Base-by-base conservation (phyloP, 345 rosid genomes). In the Pelargonium nanum region DNA sequence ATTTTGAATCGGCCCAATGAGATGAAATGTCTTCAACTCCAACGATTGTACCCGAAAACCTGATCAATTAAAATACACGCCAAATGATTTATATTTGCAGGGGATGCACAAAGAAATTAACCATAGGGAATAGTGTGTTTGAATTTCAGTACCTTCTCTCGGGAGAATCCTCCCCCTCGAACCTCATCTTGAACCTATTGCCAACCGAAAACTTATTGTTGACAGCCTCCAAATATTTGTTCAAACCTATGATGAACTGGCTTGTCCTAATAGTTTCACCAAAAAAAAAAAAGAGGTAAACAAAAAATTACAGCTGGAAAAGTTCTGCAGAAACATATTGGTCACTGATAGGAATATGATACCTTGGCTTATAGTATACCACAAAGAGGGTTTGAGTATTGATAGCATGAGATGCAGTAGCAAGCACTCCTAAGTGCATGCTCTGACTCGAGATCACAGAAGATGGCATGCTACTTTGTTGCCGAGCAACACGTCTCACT, bases 401-500 rank as follows among this genome's bases (percentile, higher is more conserved):
- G 64, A 80, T 78, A 45, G 96, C 94, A 72, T 93, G 99, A 66
- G 80, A 80, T 61, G 97, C 99, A 53, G 94, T 89, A 58, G 97
- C 96, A 70, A 89, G 91, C 68, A 89, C 99, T 28, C 97, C 99
- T 2, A 89, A 72, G 73, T 89, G 97, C 96, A 93, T 89, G 84
- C 87, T 89, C 68, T 85, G 97, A 60, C 96, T 83, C 44, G 97
- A 89, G 71, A 93, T 87, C 70, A 89, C 94, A 19, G 97, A 87
- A 5, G 94, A 74, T 19, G 96, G 88, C 89, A 83, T 84, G 74
- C 74, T 77, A 67, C 72, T 77, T 64, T 81, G 91, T 68, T 84
- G 91, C 12, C 78, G 75, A 77, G 82, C 79, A 59, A 77, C 79
- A 72, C 83, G 90, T 40, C 88, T 80, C 72, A 83, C 85, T 26